phyloP scores from a whole-genome alignment of 805 yeast genomes.

The Yarrowia yakushimensis region DNA sequence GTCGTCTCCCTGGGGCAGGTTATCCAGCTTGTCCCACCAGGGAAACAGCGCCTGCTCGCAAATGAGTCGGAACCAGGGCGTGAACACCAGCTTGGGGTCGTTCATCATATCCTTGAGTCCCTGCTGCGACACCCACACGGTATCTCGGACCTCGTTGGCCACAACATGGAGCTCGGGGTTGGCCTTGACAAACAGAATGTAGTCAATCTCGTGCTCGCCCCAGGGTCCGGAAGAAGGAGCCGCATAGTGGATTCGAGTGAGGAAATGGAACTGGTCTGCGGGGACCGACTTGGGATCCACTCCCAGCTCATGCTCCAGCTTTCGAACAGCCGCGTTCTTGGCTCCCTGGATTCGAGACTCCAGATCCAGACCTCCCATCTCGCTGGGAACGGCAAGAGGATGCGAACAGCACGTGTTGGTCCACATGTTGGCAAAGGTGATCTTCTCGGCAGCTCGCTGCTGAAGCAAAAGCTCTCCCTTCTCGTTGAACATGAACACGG shows the following conservation, averaged over 20 bases:
- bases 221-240: conserved; percentile 74
- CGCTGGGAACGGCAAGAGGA: conserved; percentile 80
- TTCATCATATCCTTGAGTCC: conserved; percentile 74
- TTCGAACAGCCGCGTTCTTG: conserved; percentile 84
- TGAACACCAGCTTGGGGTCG: conserved; percentile 64
- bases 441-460: conserved; percentile 94
- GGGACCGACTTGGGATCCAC: conserved; percentile 54
- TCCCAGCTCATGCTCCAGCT: conserved; percentile 90
- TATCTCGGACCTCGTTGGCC: conserved; percentile 82
- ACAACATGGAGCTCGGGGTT: conserved; percentile 50
- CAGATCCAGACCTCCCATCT: conserved; percentile 61
- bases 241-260: conserved; percentile 93
- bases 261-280: conserved; percentile 64
- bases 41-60: conserved; percentile 85
- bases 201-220: conserved; percentile 99
- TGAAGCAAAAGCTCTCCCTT: conserved; percentile 77
- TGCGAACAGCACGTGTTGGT: conserved; percentile 99
- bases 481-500: conserved; percentile 85
- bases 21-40: conserved; percentile 85
- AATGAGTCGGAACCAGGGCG: conserved; percentile 97
- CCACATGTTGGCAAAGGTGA: conserved; percentile 97
- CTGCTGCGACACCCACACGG: conserved; percentile 63
- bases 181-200: conserved; percentile 74
- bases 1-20: conserved; percentile 29
- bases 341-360: conserved; percentile 69